A percentile compares a stretch with the other conserved stretches of the same genome.
These are phyloP conservation scores for Sarocladiaceae sp. DNA, from an alignment of 2,329 filamentous ascomycete genomes.

Conservation along the genomic window DNA sequence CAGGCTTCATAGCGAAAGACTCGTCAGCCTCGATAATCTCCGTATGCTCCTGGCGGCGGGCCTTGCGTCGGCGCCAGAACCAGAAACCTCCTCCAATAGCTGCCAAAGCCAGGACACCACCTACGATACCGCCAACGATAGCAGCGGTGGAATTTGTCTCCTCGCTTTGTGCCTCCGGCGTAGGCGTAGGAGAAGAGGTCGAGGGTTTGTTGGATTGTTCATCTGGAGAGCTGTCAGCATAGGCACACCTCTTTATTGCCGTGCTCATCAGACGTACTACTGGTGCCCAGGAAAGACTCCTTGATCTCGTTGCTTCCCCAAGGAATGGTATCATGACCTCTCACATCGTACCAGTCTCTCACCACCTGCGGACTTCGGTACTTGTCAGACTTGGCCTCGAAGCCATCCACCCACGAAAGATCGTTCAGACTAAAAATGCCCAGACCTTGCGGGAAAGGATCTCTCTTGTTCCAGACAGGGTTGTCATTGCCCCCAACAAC, in stretches of 20 bases:
- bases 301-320: constrained; percentile 8
- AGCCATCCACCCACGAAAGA: constrained; percentile 3
- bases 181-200: neutral
- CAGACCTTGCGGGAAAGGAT: constrained; percentile 4
- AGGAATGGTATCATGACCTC: constrained; percentile 3
- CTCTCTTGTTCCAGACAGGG: constrained; percentile 4
- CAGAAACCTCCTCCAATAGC: neutral
- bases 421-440: constrained; percentile 5
- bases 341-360: constrained; percentile 1
- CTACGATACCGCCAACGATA: constrained; percentile 2
- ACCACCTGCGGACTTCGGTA: constrained; percentile 1
- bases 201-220: neutral
- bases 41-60: too few relatives aligned
- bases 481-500: constrained; percentile 4
- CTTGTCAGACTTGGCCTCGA: neutral
- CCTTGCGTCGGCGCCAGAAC: neutral
- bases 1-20: constrained; percentile 1
- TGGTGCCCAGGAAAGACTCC: neutral
- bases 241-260: too few relatives aligned
- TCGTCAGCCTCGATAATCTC: constrained; percentile 2
- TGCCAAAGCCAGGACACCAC: neutral
- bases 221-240: too few relatives aligned
- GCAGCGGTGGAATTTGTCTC: neutral
- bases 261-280: neutral
- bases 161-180: neutral